A percentile compares a stretch with the other conserved stretches of the same genome.
These are phyloP conservation scores for Daldinia caldariorum DNA, from an alignment of 495 filamentous ascomycete species.

Conservation along the genomic window DNA sequence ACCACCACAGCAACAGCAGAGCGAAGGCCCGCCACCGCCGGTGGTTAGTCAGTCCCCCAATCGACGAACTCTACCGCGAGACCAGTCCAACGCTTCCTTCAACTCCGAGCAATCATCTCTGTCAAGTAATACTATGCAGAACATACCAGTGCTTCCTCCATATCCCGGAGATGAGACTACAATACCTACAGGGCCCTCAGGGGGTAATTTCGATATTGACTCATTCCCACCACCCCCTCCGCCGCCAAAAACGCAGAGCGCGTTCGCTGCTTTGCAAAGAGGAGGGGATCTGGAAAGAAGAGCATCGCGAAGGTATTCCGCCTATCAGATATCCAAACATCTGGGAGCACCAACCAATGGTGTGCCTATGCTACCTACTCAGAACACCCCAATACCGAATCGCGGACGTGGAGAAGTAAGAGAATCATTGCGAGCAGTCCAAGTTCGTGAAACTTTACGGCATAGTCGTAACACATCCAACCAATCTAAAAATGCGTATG, in stretches of 20 bases:
- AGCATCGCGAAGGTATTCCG: conserved; percentile 91
- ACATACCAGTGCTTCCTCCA: conserved; percentile 71
- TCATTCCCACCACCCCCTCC: conserved; percentile 74
- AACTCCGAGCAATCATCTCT: conserved; percentile 66
- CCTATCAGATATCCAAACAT: conserved; percentile 95
- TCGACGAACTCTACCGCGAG: conserved; percentile 54
- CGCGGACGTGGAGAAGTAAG: conserved; percentile 81
- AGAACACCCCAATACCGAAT: conserved; percentile 88
- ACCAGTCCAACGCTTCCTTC: conserved; percentile 57
- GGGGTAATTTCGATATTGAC: conserved; percentile 57
- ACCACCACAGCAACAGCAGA: conserved; percentile 21
- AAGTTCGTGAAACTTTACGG: conserved; percentile 73
- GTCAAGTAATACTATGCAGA: conserved; percentile 75
- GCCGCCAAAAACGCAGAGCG: conserved; percentile 85
- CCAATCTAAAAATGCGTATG: conserved; percentile 49
- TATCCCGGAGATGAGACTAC: conserved; percentile 66
- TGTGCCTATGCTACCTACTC: conserved; percentile 84
- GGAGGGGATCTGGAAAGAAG: conserved; percentile 92
- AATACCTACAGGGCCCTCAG: conserved; percentile 53
- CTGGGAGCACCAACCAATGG: conserved; percentile 82
- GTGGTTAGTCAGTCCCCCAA: conserved; percentile 51
- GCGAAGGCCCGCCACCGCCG: conserved; percentile 20
- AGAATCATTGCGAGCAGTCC: conserved; percentile 92
- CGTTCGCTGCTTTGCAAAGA: conserved; percentile 87
- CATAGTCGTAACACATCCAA: conserved; percentile 66